These are phyloP conservation scores for Tilletia walkeri DNA, from an alignment of 1,284 basidiomycete genomes.

Conservation along the genomic window DNA sequence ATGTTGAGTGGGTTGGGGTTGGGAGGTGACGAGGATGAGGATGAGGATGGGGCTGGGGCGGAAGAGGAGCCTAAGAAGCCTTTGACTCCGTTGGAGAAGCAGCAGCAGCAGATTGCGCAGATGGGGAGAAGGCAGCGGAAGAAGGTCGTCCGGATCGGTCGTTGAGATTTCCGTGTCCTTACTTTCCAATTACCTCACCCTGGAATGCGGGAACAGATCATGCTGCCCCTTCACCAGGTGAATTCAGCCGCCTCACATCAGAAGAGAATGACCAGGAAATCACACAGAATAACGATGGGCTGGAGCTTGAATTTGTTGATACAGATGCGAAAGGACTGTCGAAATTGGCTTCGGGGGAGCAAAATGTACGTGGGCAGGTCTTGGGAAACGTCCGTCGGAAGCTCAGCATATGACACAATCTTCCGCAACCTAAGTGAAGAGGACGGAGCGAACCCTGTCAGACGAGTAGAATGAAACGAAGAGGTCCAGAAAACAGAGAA, in stretches of 20 bases:
- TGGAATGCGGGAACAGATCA: too few species aligned
- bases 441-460: background rate
- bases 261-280: too few species aligned
- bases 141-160: slow-evolving; percentile 49
- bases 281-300: too few species aligned
- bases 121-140: slow-evolving; percentile 46
- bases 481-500: background rate
- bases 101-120: slow-evolving; percentile 34
- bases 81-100: slow-evolving; percentile 23
- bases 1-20: slow-evolving; percentile 52
- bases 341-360: too few species aligned
- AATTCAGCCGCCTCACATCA: too few species aligned
- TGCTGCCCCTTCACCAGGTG: too few species aligned
- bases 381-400: background rate
- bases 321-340: too few species aligned
- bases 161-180: slow-evolving; percentile 24
- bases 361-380: background rate
- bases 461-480: background rate
- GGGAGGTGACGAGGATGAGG: slow-evolving; percentile 44
- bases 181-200: too few species aligned
- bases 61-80: slow-evolving; percentile 28
- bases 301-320: too few species aligned
- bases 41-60: slow-evolving; percentile 36
- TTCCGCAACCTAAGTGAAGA: background rate
- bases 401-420: slow-evolving; percentile 19